phyloP scores from a whole-genome alignment of 768 basidiomycete species.

The Hebeloma cylindrosporum region DNA sequence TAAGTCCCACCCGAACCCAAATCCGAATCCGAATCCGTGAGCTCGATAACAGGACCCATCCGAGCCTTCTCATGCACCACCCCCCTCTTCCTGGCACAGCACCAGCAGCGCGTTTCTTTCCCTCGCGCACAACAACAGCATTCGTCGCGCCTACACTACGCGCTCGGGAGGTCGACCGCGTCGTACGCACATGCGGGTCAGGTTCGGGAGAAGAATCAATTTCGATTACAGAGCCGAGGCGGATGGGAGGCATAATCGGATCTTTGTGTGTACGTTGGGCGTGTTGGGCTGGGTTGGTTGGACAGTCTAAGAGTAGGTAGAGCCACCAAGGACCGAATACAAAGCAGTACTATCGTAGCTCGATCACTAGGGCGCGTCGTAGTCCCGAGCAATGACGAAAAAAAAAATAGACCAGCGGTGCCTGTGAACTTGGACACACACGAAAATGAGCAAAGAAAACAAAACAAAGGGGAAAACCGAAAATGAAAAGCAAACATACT shows the following conservation, averaged over 20 bases:
- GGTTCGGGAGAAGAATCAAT: conserved; percentile 17
- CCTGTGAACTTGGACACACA: too few relatives aligned
- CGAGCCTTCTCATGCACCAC: conserved; percentile 12
- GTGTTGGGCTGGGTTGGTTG: too few relatives aligned
- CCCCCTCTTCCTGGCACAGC: neutral
- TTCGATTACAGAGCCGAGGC: conserved; percentile 14
- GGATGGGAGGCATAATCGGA: neutral
- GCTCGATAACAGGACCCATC: conserved; percentile 41
- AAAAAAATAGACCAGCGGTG: too few relatives aligned
- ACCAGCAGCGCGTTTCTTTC: neutral
- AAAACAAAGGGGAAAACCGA: too few relatives aligned
- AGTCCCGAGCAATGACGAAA: too few relatives aligned
- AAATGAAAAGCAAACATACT: too few relatives aligned
- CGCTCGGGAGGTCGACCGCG: neutral
- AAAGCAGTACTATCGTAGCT: too few relatives aligned
- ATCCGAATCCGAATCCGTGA: conserved; percentile 52
- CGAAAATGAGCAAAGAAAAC: too few relatives aligned
- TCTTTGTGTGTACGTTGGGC: too few relatives aligned
- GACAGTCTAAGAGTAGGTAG: too few relatives aligned
- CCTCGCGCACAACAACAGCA: neutral
- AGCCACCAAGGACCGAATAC: too few relatives aligned
- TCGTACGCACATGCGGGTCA: neutral
- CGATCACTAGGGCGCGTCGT: too few relatives aligned
- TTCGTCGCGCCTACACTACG: neutral
- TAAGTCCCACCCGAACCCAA: neutral